Conservation (phyloP, 768 basidiomycete genomes). For the Mycena haematopus region DNA sequence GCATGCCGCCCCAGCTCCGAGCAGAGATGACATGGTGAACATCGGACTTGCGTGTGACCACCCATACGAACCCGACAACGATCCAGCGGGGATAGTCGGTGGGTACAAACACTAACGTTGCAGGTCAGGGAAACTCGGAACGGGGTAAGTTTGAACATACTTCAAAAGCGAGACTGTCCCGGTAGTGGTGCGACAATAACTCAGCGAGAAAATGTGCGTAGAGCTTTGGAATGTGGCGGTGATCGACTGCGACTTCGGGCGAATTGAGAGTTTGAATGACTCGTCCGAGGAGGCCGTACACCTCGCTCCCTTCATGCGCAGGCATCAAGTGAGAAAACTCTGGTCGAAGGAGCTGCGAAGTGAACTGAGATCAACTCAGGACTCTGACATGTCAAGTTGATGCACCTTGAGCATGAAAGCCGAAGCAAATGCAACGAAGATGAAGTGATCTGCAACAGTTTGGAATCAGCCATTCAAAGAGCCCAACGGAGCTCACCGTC, state of each 20-base stretch:
- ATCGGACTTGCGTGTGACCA: too few species aligned
- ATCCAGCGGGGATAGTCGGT: too few species aligned
- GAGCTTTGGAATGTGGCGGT: slow-evolving; percentile 79
- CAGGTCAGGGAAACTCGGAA: too few species aligned
- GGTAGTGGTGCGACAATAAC: slow-evolving; percentile 72
- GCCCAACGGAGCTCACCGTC: slow-evolving; percentile 57
- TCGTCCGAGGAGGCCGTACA: slow-evolving; percentile 73
- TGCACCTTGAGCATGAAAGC: slow-evolving; percentile 82
- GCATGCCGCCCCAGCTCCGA: too few species aligned
- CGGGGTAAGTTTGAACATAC: too few species aligned
- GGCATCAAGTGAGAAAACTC: slow-evolving; percentile 69
- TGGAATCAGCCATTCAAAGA: neutral
- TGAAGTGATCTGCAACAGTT: slow-evolving; percentile 63
- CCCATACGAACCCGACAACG: too few species aligned
- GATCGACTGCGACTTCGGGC: slow-evolving; percentile 79
- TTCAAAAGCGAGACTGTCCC: slow-evolving; percentile 48
- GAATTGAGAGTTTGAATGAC: slow-evolving; percentile 76
- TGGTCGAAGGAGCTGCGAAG: slow-evolving; percentile 67
- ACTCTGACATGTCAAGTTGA: neutral
- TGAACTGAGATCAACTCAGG: neutral
- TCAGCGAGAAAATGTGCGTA: slow-evolving; percentile 81
- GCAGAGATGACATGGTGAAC: too few species aligned
- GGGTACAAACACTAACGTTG: too few species aligned
- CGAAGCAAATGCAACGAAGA: slow-evolving; percentile 82
- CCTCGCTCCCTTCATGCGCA: slow-evolving; percentile 71